A percentile compares a stretch with the other conserved stretches of the same genome.
phyloP scores from a whole-genome alignment of 345 rosid genomes.

The Lenwebbia sp. region DNA sequence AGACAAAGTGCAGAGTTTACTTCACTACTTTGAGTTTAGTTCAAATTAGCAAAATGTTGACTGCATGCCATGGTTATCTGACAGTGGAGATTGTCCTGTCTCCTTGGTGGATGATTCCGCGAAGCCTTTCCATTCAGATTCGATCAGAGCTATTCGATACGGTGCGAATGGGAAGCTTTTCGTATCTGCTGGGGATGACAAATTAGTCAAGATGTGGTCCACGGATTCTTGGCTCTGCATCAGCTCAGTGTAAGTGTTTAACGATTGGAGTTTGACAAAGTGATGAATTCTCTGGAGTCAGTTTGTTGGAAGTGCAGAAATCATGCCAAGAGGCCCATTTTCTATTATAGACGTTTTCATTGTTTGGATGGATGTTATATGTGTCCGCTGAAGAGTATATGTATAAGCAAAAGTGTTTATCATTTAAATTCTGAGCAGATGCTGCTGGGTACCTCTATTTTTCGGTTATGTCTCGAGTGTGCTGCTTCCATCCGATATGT shows the following conservation, averaged over 20 bases:
- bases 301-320: not conserved
- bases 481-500: not conserved
- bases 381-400: not conserved
- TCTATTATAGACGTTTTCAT: not conserved
- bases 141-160: conserved; percentile 74
- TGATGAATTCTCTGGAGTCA: not conserved
- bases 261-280: not conserved
- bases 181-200: conserved; percentile 90
- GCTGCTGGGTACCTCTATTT: not conserved
- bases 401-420: not conserved
- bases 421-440: not conserved
- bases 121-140: conserved; percentile 46
- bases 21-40: not conserved
- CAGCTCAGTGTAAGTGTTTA: conserved; percentile 44
- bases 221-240: conserved; percentile 67
- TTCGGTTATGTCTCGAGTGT: not conserved
- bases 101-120: conserved; percentile 55
- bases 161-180: conserved; percentile 61
- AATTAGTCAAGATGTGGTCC: conserved; percentile 87
- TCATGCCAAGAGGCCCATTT: not conserved
- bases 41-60: not conserved
- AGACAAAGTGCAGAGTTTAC: not conserved
- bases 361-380: not conserved
- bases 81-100: conserved; percentile 41
- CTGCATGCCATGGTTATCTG: not conserved